These are phyloP conservation scores for Podaxis sp. DNA, from an alignment of 768 basidiomycete species.

Conservation along the genomic window DNA sequence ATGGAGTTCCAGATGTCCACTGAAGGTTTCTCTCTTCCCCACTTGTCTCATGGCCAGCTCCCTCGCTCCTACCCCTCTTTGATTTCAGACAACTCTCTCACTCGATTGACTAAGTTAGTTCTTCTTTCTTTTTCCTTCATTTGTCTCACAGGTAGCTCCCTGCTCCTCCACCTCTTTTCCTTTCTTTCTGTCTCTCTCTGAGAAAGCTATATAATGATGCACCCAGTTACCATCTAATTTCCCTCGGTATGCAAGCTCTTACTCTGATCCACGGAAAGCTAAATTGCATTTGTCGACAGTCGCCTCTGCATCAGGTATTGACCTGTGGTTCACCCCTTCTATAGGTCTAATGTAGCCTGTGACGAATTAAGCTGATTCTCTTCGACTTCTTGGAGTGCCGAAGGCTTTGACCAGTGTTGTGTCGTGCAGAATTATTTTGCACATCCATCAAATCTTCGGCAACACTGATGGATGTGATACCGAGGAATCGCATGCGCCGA, in stretches of 20 bases:
- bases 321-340: neutral
- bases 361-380: neutral
- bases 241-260: neutral
- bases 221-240: neutral
- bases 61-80: too few relatives aligned
- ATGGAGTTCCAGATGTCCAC: too few relatives aligned
- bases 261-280: neutral
- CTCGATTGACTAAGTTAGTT: too few relatives aligned
- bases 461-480: neutral
- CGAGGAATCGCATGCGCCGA: neutral
- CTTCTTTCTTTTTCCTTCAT: too few relatives aligned
- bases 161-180: too few relatives aligned
- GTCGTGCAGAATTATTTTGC: neutral
- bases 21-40: too few relatives aligned
- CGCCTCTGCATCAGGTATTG: neutral
- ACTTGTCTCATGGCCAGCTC: too few relatives aligned
- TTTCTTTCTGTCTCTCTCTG: neutral
- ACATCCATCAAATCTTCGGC: neutral
- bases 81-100: too few relatives aligned
- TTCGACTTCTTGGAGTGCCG: neutral
- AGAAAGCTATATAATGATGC: constrained; percentile 1
- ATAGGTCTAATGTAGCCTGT: neutral
- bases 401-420: neutral
- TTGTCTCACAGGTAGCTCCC: too few relatives aligned
- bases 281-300: neutral